Base-by-base conservation (phyloP, 768 basidiomycete genomes). In the Tulasnella calospora region DNA sequence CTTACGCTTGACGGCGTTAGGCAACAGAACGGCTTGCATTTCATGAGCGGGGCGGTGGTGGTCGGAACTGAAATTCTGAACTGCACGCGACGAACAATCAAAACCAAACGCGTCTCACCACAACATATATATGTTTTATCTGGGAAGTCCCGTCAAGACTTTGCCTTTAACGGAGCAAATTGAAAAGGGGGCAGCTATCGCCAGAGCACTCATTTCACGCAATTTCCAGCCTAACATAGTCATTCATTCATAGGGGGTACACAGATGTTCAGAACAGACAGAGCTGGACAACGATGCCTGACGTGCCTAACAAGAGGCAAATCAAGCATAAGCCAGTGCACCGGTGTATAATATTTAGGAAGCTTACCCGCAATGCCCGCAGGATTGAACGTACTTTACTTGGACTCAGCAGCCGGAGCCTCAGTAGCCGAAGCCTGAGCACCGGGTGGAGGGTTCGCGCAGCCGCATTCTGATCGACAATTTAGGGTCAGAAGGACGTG, bases 11-110 rank as follows among this genome's bases (percentile, higher is more conserved):
- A 88, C 84, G 36, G 90, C 87, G 46, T 85, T 86, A 41, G 89
- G 85, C 83, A 90, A 90, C 79, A 94, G 84, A 23, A 90, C 89
- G 15, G 91, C 89, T 81, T 92, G 91, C 92, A 94, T 93, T 19
- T 19, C 36, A 71, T 44, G 44, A 19, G 44, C 35, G 40, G 35
- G 38, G 27, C 12, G 23, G 46, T 47, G 33, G 73, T 74, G 73
- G 73, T 44, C 73, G 23, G 44, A 47, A 74, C 46, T 33, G 73
- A 41, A 74, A 74, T 51, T 19, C 51, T 27, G 73, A 27, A 27
- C 61, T 19, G 35, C 61, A 67, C 61, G 61, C 27, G 61, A 67
- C 61, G 61, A 67, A 30, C n/a, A 67, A 30, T 67, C 61, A 67
- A 35, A 35, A 27, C 30, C 61, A 67, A 33, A 67, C 61, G 61